Conservation (phyloP, 2,329 filamentous ascomycete genomes). For the Colletotrichum sp. region DNA sequence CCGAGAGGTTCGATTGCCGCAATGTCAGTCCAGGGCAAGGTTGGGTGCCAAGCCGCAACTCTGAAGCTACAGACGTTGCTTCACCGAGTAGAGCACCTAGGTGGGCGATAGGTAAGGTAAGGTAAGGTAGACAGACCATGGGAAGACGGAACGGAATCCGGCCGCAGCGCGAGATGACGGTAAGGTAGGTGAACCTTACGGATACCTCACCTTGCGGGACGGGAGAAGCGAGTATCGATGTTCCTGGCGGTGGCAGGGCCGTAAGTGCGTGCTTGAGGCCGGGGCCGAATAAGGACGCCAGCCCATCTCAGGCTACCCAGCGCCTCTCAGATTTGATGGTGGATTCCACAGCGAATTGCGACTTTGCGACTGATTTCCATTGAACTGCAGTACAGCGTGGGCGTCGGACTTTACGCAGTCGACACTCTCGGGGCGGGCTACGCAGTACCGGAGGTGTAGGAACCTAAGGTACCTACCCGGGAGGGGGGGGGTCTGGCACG, state of each 20-base stretch:
- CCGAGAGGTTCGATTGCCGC: not conserved
- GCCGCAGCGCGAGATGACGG: not conserved
- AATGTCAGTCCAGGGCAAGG: not conserved
- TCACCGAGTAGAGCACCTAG: not conserved
- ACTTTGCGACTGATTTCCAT: not conserved
- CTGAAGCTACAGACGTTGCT: not conserved
- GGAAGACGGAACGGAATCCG: not conserved
- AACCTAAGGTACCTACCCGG: too few species aligned
- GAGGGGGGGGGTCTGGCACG: too few species aligned
- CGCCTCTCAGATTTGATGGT: not conserved
- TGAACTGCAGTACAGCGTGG: not conserved
- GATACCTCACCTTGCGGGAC: not conserved
- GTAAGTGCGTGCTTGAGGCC: not conserved
- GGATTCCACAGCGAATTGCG: not conserved
- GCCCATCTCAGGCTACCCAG: not conserved
- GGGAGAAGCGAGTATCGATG: not conserved
- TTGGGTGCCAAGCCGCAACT: not conserved
- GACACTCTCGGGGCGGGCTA: not conserved
- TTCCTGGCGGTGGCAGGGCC: not conserved
- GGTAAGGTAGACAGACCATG: not conserved
- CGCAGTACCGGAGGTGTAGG: not conserved
- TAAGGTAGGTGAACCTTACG: not conserved
- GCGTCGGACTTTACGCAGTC: not conserved
- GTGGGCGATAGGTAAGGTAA: not conserved
- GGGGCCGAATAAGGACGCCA: not conserved